A percentile compares a stretch with the other conserved stretches of the same genome.
phyloP scores from a whole-genome alignment of 1,284 basidiomycete genomes.

The Trichosporon asahii region DNA sequence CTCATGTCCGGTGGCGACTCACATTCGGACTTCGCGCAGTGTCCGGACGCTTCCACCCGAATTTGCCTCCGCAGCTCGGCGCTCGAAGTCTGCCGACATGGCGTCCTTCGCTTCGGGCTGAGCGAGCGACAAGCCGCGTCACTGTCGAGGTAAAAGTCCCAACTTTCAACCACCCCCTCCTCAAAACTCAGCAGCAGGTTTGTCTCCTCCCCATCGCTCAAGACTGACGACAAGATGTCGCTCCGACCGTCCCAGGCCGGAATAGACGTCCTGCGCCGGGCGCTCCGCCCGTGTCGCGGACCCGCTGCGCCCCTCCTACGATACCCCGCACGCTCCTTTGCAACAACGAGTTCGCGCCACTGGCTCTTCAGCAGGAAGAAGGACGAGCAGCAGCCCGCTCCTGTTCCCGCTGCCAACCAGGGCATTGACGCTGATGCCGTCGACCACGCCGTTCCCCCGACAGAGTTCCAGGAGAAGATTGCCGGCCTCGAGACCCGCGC shows the following conservation, averaged over 20 bases:
- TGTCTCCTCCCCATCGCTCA: not conserved
- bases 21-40: not conserved
- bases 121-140: not conserved
- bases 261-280: conserved; percentile 17
- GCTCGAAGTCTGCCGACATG: conserved; percentile 4
- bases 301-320: not conserved
- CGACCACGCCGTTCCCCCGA: conserved; percentile 23
- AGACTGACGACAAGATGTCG: conserved; percentile 16
- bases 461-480: conserved; percentile 41
- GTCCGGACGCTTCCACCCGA: not conserved
- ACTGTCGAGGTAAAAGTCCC: not conserved
- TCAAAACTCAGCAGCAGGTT: not conserved
- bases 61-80: not conserved
- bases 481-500: conserved; percentile 43
- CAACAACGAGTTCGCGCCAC: not conserved
- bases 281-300: conserved; percentile 5
- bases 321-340: not conserved
- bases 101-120: not conserved
- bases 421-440: not conserved
- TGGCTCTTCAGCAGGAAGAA: conserved; percentile 6
- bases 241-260: conserved; percentile 22
- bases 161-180: not conserved
- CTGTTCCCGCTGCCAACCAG: not conserved
- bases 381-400: not conserved
- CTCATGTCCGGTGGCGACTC: not conserved